These are phyloP conservation scores for Ananas comosus DNA, from an alignment of 176 grass and related monocot genomes.

Conservation along the genomic window DNA sequence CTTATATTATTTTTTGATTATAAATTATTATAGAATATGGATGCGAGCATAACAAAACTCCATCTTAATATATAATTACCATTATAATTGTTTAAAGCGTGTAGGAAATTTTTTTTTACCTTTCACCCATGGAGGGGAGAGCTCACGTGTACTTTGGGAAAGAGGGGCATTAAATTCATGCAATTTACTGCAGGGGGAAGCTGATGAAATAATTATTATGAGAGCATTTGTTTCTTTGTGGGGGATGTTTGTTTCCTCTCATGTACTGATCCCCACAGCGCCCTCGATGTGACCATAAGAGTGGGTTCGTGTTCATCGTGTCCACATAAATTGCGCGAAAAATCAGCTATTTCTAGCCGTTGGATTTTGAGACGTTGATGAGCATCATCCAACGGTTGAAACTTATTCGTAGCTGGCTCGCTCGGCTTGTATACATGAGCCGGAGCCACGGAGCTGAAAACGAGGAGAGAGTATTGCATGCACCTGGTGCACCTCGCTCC, in stretches of 20 bases:
- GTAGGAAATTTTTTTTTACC: background rate
- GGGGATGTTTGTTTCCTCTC: conserved; percentile 13
- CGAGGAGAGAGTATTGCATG: no score
- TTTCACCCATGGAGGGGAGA: background rate
- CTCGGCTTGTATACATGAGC: no score
- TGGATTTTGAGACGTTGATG: background rate
- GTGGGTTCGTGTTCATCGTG: background rate
- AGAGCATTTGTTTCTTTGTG: conserved; percentile 21
- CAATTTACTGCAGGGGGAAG: conserved; percentile 15
- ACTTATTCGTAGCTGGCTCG: background rate
- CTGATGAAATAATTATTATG: conserved; percentile 24
- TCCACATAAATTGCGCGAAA: background rate
- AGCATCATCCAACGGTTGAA: background rate
- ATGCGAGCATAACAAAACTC: no score
- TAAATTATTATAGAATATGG: no score
- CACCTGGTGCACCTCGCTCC: no score
- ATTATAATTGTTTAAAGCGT: no score
- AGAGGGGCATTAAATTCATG: conserved; percentile 21
- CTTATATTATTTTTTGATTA: no score
- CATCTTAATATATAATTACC: no score
- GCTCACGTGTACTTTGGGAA: conserved; percentile 20
- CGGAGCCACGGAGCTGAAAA: no score
- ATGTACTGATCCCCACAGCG: background rate
- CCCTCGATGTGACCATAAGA: background rate
- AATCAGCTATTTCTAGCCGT: no score